These are phyloP conservation scores for Dipsacomyces acuminosporus DNA, from an alignment of 371 early-diverging fungal genomes.

Conservation along the genomic window DNA sequence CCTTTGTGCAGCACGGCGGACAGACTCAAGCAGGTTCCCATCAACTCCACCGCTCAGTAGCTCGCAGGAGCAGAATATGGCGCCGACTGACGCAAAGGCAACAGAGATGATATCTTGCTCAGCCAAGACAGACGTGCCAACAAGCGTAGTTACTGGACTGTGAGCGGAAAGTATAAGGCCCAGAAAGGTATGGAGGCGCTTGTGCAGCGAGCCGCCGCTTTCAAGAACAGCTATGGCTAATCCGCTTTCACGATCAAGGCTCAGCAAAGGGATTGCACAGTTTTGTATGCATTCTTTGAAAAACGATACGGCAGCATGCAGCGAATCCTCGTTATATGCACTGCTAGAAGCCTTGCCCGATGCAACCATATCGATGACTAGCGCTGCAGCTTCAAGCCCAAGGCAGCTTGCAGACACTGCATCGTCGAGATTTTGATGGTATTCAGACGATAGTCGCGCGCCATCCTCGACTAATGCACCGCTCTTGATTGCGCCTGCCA, in stretches of 20 bases:
- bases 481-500: conserved; percentile 25
- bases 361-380: conserved; percentile 17
- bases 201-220: background rate
- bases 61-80: conserved; percentile 27
- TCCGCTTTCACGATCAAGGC: conserved; percentile 6
- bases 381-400: conserved; percentile 29
- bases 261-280: conserved; percentile 34
- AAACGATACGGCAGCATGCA: conserved; percentile 18
- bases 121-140: conserved; percentile 11
- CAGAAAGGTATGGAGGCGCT: conserved; percentile 16
- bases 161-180: conserved; percentile 19
- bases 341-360: conserved; percentile 26
- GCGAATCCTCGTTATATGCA: conserved; percentile 22
- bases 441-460: conserved; percentile 9
- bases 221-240: conserved; percentile 9
- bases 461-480: conserved; percentile 16
- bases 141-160: conserved; percentile 11
- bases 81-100: conserved; percentile 36
- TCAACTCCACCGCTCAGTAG: conserved; percentile 19
- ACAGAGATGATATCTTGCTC: conserved; percentile 38
- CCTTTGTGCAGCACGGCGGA: conserved; percentile 51
- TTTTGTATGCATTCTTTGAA: conserved; percentile 31
- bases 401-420: conserved; percentile 14
- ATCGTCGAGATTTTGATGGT: conserved; percentile 15
- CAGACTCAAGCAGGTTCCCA: conserved; percentile 50